Base-by-base conservation (phyloP, 768 basidiomycete species). In the Rhodotorula graminis region DNA sequence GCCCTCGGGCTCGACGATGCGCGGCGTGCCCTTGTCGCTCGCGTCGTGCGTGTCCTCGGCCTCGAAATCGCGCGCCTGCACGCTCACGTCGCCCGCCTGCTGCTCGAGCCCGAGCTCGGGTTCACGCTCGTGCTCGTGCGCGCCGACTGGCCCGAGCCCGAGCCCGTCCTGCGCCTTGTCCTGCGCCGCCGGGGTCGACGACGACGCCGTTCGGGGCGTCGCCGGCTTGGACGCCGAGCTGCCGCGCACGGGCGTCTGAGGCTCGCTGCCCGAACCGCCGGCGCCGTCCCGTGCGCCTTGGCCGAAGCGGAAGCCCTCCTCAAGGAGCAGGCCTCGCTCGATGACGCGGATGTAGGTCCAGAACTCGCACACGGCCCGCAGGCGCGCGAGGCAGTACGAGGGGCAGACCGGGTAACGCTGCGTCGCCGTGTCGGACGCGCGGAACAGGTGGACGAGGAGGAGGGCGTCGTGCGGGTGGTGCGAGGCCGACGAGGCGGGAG, bases 1-100 rank as follows among this genome's bases (percentile, higher is more conserved):
- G n/a, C 63, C 57, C 56, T 76, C 73, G 27, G 71, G 65, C 29
- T 75, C 74, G 46, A 67, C 65, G 44, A 60, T 59, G 19, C 33
- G 33, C 8, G 78, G 64, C 53, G 64, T 91, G 90, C 80, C 49
- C 52, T 61, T 47, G 58, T 60, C 55, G 40, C 64, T 52, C n/a
- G 61, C 44, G 23, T 52, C 50, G 11, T 61, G 60, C 60, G 69
- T 70, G 46, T 73, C 72, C 27, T 59, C 63, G 44, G 70, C 70
- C 61, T 70, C 72, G n/a, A 74, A 72, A 50, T 67, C 73, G 37
- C 42, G 59, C 50, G 76, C 70, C 66, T 53, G 31, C 7, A 50
- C 64, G 19, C 52, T 49, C 31, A 11, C 44, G 11, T 31, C 40
- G 40, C 37, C 59, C 37, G 10, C 18, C 37, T 53, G 31, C 42